Conservation (phyloP, 2,329 filamentous ascomycete genomes). For the Penicillium sp. region DNA sequence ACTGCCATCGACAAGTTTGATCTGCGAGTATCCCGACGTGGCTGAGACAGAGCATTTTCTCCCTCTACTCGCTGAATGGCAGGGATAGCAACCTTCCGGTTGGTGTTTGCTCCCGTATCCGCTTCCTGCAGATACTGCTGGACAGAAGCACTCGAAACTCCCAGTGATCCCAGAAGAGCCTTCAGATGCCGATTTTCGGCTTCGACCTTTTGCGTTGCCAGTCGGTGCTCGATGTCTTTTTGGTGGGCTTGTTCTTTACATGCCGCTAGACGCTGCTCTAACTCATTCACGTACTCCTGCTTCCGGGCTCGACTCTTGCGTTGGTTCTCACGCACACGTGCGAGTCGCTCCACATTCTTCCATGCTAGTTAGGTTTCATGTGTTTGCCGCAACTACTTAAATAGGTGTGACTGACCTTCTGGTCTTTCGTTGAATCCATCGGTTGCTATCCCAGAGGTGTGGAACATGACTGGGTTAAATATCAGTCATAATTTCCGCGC, state of each 20-base stretch:
- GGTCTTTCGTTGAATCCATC: slow-evolving; percentile 4
- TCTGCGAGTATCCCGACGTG: not conserved
- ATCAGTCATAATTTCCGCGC: not conserved
- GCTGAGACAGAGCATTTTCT: not conserved
- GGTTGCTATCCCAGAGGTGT: not conserved
- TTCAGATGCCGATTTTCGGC: slow-evolving; percentile 36
- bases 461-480: not conserved
- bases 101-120: slow-evolving; percentile 19
- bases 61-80: slow-evolving; percentile 23
- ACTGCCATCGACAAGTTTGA: not conserved
- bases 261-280: slow-evolving; percentile 34
- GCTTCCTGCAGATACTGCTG: slow-evolving; percentile 30
- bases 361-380: slow-evolving; percentile 7
- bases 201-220: slow-evolving; percentile 36
- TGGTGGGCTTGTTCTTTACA: slow-evolving; percentile 31
- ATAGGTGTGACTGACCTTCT: slow-evolving; percentile 14
- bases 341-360: slow-evolving; percentile 36
- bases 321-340: slow-evolving; percentile 44
- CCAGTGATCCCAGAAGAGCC: slow-evolving; percentile 27
- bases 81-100: slow-evolving; percentile 39
- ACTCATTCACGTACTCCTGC: slow-evolving; percentile 39
- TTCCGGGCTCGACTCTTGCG: slow-evolving; percentile 39
- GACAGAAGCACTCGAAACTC: slow-evolving; percentile 25
- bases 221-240: slow-evolving; percentile 36
- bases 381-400: not conserved